Base-by-base conservation (phyloP, 1,284 basidiomycete genomes). In the Sanguinoderma infundibulare region DNA sequence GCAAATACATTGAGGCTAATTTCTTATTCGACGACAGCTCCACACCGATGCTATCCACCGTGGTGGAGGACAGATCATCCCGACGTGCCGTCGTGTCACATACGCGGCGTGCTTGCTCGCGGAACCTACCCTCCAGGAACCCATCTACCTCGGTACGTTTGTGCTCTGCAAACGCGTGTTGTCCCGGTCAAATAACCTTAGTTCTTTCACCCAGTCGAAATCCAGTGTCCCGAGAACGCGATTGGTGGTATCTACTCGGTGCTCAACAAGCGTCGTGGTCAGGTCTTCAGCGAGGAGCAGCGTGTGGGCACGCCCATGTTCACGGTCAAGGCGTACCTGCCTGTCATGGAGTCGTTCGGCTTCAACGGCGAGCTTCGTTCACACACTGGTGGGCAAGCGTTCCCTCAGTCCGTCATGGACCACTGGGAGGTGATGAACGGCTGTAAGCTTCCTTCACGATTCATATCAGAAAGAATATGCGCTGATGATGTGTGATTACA, bases 1-100 rank as follows among this genome's bases (percentile, higher is more conserved):
- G 39, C 8, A 39, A 54, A 32, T 44, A 17, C 28, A 44, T 20
- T 32, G 49, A 60, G 46, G 26, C 38, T 62, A n/a, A 55, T 50
- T 50, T 35, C 34, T 50, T 57, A 5, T 54, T 55, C 44, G 28
- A 24, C 51, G 53, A 47, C 74, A 94, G 91, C 86, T 99, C 62
- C 97, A 98, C 81, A 87, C 97, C 74, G 98, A 99, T 85, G 96
- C 98, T 69, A 99, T 99, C 75, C 98, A 99, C 82, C 95, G 98
- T 85, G 98, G 98, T 81, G 96, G 96, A 85, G 97, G 97, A 78
- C 97, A 99, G 81, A 87, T 98, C 75, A 98, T 98, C 79, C 96
- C 96, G 61, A 95, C 94, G 32, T 92, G 91, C 78, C 93, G 98
- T 81, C 96, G 98, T 79, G 98, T 94, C 72, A 92, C 91, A 76